Conservation (phyloP, 2,329 filamentous ascomycete species). For the Bipolaris cookei region DNA sequence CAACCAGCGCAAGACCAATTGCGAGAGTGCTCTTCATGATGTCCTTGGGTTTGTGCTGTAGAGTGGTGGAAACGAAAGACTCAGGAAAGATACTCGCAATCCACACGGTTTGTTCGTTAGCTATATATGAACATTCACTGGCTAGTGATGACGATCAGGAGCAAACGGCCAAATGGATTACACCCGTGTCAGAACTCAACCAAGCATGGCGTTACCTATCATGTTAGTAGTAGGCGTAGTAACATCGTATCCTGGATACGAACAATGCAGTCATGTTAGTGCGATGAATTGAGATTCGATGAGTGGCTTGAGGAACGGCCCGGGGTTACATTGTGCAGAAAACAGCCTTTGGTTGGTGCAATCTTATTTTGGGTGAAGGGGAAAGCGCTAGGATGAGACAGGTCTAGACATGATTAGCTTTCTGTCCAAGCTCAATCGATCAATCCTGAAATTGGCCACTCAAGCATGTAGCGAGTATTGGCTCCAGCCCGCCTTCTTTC, state of each 20-base stretch:
- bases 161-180: background rate
- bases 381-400: too few species aligned
- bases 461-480: too few species aligned
- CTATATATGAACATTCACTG: background rate
- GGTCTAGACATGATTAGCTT: too few species aligned
- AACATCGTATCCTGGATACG: background rate
- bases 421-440: too few species aligned
- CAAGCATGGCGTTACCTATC: background rate
- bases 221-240: background rate
- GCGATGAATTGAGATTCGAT: too few species aligned
- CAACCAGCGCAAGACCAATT: conserved; percentile 6
- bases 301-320: too few species aligned
- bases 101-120: background rate
- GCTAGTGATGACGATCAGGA: background rate
- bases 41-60: background rate
- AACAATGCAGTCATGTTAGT: background rate
- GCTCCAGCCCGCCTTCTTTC: too few species aligned
- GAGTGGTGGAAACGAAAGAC: background rate
- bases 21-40: background rate
- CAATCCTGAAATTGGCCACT: too few species aligned
- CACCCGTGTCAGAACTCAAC: background rate
- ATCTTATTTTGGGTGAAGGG: too few species aligned
- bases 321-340: too few species aligned
- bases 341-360: too few species aligned
- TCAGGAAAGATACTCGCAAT: background rate